These are phyloP conservation scores for Malus hybrid DNA, from an alignment of 331 rosid genomes.

Conservation along the genomic window DNA sequence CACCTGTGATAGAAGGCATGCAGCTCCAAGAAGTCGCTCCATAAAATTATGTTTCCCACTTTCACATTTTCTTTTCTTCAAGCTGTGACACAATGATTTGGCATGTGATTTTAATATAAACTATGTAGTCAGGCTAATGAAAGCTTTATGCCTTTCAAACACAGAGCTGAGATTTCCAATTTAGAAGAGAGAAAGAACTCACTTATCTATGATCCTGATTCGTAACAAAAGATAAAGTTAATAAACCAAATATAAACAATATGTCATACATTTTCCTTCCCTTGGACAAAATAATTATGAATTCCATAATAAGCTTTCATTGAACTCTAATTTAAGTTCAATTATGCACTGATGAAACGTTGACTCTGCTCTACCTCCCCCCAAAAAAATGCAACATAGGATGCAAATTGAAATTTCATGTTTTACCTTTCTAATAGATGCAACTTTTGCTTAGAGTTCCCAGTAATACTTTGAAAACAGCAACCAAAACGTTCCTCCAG, in stretches of 20 bases:
- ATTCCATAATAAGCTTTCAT: neutral
- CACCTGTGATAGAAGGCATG: conserved; percentile 71
- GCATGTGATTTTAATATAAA: conserved; percentile 5
- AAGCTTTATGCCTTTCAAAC: neutral
- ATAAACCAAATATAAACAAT: neutral
- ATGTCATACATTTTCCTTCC: neutral
- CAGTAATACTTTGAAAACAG: conserved; percentile 54
- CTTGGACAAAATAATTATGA: no score
- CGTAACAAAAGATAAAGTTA: neutral
- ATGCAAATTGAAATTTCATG: neutral
- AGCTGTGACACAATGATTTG: conserved; percentile 31
- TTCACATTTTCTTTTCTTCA: conserved; percentile 68
- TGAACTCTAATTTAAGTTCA: neutral
- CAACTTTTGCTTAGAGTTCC: conserved; percentile 65
- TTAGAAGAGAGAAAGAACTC: neutral
- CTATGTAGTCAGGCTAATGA: neutral
- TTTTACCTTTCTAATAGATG: conserved; percentile 68
- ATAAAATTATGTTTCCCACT: conserved; percentile 51
- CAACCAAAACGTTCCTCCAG: conserved; percentile 61
- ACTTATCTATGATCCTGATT: neutral
- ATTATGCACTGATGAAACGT: neutral
- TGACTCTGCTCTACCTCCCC: neutral
- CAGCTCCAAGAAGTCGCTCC: conserved; percentile 80
- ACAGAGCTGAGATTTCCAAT: neutral
- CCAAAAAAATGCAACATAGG: neutral